Evolutionary conservation across 2,329 filamentous ascomycete genomes (phyloP).

Genomic region (Aspergillus piperis): DNA sequence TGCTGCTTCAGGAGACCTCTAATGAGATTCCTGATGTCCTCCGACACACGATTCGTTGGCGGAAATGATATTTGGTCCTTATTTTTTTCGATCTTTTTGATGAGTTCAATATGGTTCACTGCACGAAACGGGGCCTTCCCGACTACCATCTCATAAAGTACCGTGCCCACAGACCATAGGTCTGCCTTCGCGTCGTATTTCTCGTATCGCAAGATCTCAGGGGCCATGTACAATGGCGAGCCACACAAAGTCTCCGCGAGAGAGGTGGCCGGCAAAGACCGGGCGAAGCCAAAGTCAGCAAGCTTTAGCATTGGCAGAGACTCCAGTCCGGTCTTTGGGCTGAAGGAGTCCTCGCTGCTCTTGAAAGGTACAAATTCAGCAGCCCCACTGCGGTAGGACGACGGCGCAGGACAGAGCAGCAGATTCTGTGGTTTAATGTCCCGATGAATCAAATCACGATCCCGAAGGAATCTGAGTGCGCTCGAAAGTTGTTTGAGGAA

Average conservation of each 20-base stretch:
- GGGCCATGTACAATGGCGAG: constrained; percentile 97
- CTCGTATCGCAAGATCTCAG: constrained; percentile 94
- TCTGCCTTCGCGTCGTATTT: constrained; percentile 97
- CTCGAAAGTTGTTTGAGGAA: constrained; percentile 94
- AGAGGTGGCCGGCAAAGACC: constrained; percentile 84
- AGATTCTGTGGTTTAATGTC: constrained; percentile 98
- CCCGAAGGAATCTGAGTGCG: constrained; percentile 83
- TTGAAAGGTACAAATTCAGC: constrained; percentile 70
- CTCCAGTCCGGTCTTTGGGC: constrained; percentile 75
- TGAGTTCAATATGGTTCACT: constrained; percentile 88
- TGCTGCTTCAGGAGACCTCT: constrained; percentile 79
- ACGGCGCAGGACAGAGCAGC: constrained; percentile 77
- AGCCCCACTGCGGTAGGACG: constrained; percentile 65
- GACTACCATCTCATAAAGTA: constrained; percentile 92
- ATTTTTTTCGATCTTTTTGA: constrained; percentile 86
- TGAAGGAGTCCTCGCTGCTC: constrained; percentile 76
- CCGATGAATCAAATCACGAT: constrained; percentile 86
- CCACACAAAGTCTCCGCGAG: constrained; percentile 95
- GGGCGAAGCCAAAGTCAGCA: constrained; percentile 97
- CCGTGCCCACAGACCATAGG: constrained; percentile 95
- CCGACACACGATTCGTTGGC: constrained; percentile 68
- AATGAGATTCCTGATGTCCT: constrained; percentile 79
- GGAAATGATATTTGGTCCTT: constrained; percentile 85
- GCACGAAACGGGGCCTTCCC: constrained; percentile 89
- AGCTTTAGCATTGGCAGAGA: constrained; percentile 96